These are phyloP conservation scores for Trametes hirsuta DNA, from an alignment of 1,284 basidiomycete species.

Conservation along the genomic window DNA sequence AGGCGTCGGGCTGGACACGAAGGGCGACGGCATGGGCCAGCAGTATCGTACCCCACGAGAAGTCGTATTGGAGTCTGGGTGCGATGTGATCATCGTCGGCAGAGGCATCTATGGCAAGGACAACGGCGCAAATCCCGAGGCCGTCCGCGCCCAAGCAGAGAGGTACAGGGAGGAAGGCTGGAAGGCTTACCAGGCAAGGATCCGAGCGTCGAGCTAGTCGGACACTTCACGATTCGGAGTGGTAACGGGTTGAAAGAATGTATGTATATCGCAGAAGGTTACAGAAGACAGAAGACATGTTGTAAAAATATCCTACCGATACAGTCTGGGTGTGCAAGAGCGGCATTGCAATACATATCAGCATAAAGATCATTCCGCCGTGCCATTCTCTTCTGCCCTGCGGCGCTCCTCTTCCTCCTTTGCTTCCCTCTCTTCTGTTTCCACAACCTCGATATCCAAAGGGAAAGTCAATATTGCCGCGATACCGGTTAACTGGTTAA, in stretches of 20 bases:
- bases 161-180: conserved; percentile 89
- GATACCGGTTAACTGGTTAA: conserved; percentile 94
- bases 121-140: conserved; percentile 57
- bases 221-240: neutral
- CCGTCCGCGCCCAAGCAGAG: conserved; percentile 74
- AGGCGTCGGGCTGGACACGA: conserved; percentile 86
- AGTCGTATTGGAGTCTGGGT: conserved; percentile 85
- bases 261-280: neutral
- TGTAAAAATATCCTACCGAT: conserved; percentile 21
- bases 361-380: conserved; percentile 7
- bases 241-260: neutral
- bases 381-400: conserved; percentile 35
- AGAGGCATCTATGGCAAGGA: conserved; percentile 90
- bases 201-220: conserved; percentile 4
- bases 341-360: neutral
- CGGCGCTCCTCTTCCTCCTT: conserved; percentile 51
- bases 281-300: conserved; percentile 7
- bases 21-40: conserved; percentile 92
- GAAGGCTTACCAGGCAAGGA: conserved; percentile 80
- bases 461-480: conserved; percentile 97
- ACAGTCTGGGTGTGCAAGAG: conserved; percentile 9
- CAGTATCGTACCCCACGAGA: conserved; percentile 93
- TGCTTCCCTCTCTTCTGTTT: conserved; percentile 78
- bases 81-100: conserved; percentile 98
- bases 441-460: conserved; percentile 92